phyloP scores from a whole-genome alignment of 116 monocot species.

The Thalassia testudinum region DNA sequence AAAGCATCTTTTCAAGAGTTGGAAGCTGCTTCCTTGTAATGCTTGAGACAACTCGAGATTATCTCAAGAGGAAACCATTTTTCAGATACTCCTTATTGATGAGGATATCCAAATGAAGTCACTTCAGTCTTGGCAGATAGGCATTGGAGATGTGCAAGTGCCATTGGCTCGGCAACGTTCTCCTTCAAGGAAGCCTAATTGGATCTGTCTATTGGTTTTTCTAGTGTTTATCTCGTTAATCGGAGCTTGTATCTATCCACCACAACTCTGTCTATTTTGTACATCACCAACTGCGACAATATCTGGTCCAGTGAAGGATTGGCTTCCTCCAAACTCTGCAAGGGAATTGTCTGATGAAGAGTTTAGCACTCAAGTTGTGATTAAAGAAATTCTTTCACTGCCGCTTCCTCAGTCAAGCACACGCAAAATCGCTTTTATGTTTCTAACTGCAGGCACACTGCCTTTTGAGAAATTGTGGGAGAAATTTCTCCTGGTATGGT shows the following conservation, averaged over 20 bases:
- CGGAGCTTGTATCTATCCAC: constrained; percentile 63
- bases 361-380: constrained; percentile 42
- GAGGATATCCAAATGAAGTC: constrained; percentile 35
- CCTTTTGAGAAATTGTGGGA: constrained; percentile 98
- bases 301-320: constrained; percentile 61
- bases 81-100: not conserved
- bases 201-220: constrained; percentile 58
- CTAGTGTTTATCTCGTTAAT: constrained; percentile 56
- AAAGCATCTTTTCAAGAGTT: no score
- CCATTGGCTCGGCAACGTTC: constrained; percentile 36
- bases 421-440: constrained; percentile 90
- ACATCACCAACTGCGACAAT: constrained; percentile 52
- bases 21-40: no score
- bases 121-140: constrained; percentile 22
- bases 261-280: constrained; percentile 32
- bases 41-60: no score
- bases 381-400: constrained; percentile 42
- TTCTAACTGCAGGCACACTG: constrained; percentile 74
- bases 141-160: constrained; percentile 31
- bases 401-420: constrained; percentile 22
- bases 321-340: constrained; percentile 49
- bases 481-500: constrained; percentile 61
- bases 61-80: not conserved
- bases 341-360: constrained; percentile 68
- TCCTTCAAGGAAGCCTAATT: constrained; percentile 49